phyloP scores from a whole-genome alignment of 305 asterid genomes.

The Ruellia speciosa region DNA sequence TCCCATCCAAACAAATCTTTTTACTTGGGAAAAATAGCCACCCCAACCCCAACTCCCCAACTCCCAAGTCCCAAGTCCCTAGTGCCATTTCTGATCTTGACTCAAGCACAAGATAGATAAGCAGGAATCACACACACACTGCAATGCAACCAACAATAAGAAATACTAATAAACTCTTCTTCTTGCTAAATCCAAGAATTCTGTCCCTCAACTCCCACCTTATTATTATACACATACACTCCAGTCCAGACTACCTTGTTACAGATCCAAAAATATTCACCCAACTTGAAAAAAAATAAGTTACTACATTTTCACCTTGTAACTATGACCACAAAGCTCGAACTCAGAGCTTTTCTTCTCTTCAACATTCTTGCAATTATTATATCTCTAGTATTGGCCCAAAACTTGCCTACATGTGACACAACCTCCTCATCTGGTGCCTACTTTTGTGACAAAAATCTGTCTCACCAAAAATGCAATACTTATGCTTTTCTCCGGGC shows the following conservation, averaged over 20 bases:
- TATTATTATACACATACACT: too few relatives aligned
- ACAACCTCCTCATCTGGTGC: conserved; percentile 23
- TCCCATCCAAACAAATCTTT: conserved; percentile 20
- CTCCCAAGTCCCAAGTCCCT: too few relatives aligned
- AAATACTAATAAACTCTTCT: background rate
- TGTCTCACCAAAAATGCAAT: conserved; percentile 22
- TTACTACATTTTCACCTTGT: background rate
- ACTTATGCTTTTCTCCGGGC: conserved; percentile 46
- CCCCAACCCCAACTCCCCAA: conserved; percentile 19
- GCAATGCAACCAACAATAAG: conserved; percentile 1
- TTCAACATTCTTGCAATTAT: conserved; percentile 17
- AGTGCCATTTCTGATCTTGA: too few relatives aligned
- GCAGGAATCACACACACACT: too few relatives aligned
- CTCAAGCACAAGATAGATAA: too few relatives aligned
- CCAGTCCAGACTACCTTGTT: conserved; percentile 22
- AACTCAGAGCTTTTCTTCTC: conserved; percentile 24
- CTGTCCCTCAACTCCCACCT: conserved; percentile 28
- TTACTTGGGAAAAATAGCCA: conserved; percentile 32
- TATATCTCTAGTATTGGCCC: conserved; percentile 22
- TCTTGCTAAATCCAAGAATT: conserved; percentile 27
- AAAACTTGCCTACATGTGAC: conserved; percentile 32
- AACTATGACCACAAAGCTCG: conserved; percentile 25
- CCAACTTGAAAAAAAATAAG: conserved; percentile 20
- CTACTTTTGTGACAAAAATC: conserved; percentile 25
- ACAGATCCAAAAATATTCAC: conserved; percentile 35